Evolutionary conservation across 345 rosid species (phyloP).

Genomic region (Cardiospermum halicacabum): DNA sequence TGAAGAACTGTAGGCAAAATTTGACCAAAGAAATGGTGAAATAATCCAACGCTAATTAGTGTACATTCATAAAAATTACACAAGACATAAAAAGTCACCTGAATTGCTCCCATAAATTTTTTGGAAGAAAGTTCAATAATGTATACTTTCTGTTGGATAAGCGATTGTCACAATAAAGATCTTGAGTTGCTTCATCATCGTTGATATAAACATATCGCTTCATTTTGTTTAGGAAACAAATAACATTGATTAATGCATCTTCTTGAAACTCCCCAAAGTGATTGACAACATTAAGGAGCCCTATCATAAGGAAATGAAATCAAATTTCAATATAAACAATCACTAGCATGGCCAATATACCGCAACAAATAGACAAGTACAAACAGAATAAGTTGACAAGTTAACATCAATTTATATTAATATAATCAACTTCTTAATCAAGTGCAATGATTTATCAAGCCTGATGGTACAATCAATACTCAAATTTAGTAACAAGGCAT

Average conservation of each 20-base stretch:
- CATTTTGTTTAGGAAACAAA: slow-evolving; percentile 43
- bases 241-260: slow-evolving; percentile 6
- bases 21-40: background rate
- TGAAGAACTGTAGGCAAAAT: background rate
- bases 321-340: background rate
- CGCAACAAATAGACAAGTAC: background rate
- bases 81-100: slow-evolving; percentile 39
- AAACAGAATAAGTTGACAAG: background rate
- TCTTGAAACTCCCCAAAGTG: slow-evolving; percentile 24
- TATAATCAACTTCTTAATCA: background rate
- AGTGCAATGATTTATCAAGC: background rate
- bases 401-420: background rate
- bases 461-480: background rate
- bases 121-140: slow-evolving; percentile 78
- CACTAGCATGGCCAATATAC: background rate
- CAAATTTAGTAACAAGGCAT: background rate
- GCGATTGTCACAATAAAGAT: slow-evolving; percentile 75
- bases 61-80: background rate
- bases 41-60: background rate
- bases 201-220: slow-evolving; percentile 85
- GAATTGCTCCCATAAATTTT: slow-evolving; percentile 93
- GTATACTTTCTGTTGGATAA: slow-evolving; percentile 91
- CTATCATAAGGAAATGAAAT: slow-evolving; percentile 4
- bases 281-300: slow-evolving; percentile 10
- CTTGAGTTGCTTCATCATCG: slow-evolving; percentile 69